Conservation (phyloP, 371 early-diverging fungal species). For the Thermomucor indicae-seudaticae region DNA sequence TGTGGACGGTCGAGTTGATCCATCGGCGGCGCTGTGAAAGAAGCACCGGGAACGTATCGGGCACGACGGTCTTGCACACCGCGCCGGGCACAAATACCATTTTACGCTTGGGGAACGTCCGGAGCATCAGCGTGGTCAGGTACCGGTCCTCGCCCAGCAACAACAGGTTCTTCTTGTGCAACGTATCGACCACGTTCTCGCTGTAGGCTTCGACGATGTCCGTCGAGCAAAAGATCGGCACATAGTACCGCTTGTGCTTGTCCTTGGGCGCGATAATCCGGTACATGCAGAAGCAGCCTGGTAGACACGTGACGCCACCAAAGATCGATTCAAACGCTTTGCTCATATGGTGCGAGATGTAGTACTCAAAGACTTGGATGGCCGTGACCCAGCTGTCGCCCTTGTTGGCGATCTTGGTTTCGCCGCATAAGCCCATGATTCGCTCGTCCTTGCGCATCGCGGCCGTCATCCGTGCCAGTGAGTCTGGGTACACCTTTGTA, state of each 20-base stretch:
- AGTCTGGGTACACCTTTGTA: slow-evolving; percentile 84
- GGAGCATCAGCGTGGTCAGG: slow-evolving; percentile 91
- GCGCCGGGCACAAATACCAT: slow-evolving; percentile 93
- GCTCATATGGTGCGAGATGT: slow-evolving; percentile 91
- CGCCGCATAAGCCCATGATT: slow-evolving; percentile 86
- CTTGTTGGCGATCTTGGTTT: slow-evolving; percentile 88
- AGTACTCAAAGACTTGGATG: slow-evolving; percentile 98
- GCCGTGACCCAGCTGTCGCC: slow-evolving; percentile 82
- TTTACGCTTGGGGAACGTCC: slow-evolving; percentile 89
- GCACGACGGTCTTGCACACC: slow-evolving; percentile 92
- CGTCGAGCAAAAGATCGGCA: slow-evolving; percentile 79
- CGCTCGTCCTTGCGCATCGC: slow-evolving; percentile 75
- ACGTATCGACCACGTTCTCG: slow-evolving; percentile 86
- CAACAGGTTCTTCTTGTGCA: slow-evolving; percentile 95
- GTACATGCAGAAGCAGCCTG: slow-evolving; percentile 98
- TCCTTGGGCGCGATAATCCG: slow-evolving; percentile 82
- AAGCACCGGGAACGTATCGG: slow-evolving; percentile 82
- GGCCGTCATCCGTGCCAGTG: slow-evolving; percentile 74
- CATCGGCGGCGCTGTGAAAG: slow-evolving; percentile 93
- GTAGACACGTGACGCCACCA: slow-evolving; percentile 96
- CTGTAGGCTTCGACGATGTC: slow-evolving; percentile 88
- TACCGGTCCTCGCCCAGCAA: slow-evolving; percentile 95
- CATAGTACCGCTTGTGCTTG: slow-evolving; percentile 43
- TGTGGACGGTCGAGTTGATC: slow-evolving; percentile 98
- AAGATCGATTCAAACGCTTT: slow-evolving; percentile 96